These are phyloP conservation scores for Abrus precatorius DNA, from an alignment of 306 rosid species.

Conservation along the genomic window DNA sequence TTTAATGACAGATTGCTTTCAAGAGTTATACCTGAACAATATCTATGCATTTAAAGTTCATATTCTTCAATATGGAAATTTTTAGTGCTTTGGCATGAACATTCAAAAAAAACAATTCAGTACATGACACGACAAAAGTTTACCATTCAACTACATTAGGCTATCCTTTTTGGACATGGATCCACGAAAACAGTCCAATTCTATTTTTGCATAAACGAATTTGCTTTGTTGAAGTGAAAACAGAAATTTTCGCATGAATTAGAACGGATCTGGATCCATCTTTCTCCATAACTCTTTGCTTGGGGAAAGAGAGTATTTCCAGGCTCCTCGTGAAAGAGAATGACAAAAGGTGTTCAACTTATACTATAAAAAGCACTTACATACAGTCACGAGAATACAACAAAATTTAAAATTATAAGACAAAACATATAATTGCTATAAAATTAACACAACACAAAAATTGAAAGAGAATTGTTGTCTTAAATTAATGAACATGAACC, in stretches of 20 bases:
- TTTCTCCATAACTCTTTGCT: too few species aligned
- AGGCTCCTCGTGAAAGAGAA: neutral
- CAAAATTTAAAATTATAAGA: neutral
- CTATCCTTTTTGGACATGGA: neutral
- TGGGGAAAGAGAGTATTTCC: too few species aligned
- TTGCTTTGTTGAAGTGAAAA: too few species aligned
- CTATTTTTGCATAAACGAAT: too few species aligned
- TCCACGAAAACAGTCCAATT: too few species aligned
- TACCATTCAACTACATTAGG: neutral
- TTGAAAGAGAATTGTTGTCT: neutral
- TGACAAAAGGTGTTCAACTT: neutral
- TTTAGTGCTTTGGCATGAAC: neutral
- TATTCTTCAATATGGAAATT: neutral
- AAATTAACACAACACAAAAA: neutral
- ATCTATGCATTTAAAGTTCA: neutral
- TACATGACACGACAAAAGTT: neutral
- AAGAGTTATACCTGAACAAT: neutral
- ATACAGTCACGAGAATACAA: neutral
- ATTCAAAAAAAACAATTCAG: neutral
- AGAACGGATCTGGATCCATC: too few species aligned
- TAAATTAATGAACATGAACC: slow-evolving; percentile 7
- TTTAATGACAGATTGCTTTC: slow-evolving; percentile 32
- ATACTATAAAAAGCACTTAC: neutral
- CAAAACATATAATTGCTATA: neutral
- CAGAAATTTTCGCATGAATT: too few species aligned